A percentile compares a stretch with the other conserved stretches of the same genome.
phyloP scores from a whole-genome alignment of 148 eudicot genomes.

The Vaccinium vitisidaea region DNA sequence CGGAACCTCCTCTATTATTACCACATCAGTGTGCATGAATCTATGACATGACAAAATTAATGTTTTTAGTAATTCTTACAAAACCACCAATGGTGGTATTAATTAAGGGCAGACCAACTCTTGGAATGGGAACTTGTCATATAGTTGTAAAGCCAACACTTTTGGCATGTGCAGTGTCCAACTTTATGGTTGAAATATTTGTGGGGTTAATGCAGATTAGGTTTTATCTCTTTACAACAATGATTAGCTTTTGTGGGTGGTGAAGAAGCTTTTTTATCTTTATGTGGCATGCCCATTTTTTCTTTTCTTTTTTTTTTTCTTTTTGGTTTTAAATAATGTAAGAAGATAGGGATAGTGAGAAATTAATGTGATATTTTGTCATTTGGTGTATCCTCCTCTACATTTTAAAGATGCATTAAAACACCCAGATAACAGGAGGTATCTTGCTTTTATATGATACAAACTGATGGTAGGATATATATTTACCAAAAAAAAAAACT shows the following conservation, averaged over 20 bases:
- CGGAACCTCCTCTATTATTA: no score
- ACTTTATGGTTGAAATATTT: not conserved
- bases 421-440: not conserved
- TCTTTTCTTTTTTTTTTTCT: not conserved
- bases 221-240: conserved; percentile 5
- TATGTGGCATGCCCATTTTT: not conserved
- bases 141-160: not conserved
- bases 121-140: conserved; percentile 1
- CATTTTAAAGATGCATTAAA: not conserved
- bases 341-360: not conserved
- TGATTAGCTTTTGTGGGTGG: not conserved
- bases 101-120: conserved; percentile 4
- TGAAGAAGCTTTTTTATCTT: not conserved
- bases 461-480: not conserved
- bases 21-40: no score
- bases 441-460: conserved; percentile 9
- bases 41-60: no score
- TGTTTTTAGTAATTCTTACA: no score
- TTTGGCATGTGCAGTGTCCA: conserved; percentile 6
- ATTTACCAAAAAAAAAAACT: not conserved
- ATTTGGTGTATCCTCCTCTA: not conserved
- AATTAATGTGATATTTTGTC: not conserved
- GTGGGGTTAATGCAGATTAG: conserved; percentile 9
- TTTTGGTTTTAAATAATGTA: not conserved
- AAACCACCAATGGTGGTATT: not conserved